phyloP scores from a whole-genome alignment of 106 monocot species.

The Amphibolis antarctica region DNA sequence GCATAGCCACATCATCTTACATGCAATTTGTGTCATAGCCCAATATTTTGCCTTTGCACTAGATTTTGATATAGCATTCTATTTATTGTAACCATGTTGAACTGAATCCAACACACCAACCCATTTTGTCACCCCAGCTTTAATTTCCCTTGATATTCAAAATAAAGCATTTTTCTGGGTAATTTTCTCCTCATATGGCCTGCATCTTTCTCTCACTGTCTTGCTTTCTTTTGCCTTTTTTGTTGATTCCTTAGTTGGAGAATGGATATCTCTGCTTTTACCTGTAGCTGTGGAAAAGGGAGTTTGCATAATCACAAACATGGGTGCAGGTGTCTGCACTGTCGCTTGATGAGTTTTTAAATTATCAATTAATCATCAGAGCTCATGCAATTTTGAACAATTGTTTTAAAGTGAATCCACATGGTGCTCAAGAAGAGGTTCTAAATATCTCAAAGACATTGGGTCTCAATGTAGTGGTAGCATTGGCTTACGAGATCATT shows the following conservation, averaged over 20 bases:
- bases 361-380: background rate
- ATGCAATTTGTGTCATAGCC: too few relatives aligned
- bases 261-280: slow-evolving; percentile 80
- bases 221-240: background rate
- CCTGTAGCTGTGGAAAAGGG: slow-evolving; percentile 62
- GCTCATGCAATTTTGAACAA: background rate
- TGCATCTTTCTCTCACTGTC: too few relatives aligned
- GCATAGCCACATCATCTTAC: too few relatives aligned
- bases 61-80: too few relatives aligned
- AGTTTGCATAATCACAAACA: slow-evolving; percentile 87
- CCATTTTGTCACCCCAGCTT: too few relatives aligned
- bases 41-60: too few relatives aligned
- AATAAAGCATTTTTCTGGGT: background rate
- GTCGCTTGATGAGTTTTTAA: background rate
- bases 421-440: slow-evolving; percentile 70
- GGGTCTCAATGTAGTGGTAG: slow-evolving; percentile 36
- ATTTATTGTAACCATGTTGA: too few relatives aligned
- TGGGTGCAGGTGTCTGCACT: slow-evolving; percentile 72
- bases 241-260: slow-evolving; percentile 33
- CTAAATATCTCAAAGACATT: slow-evolving; percentile 38
- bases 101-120: too few relatives aligned
- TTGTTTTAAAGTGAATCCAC: slow-evolving; percentile 56
- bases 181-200: background rate
- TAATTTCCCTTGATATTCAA: too few relatives aligned
- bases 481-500: slow-evolving; percentile 63